A percentile compares a stretch with the other conserved stretches of the same genome.
Evolutionary conservation across 371 early-diverging fungal species (phyloP).

Genomic region (Mortierella sp.): DNA sequence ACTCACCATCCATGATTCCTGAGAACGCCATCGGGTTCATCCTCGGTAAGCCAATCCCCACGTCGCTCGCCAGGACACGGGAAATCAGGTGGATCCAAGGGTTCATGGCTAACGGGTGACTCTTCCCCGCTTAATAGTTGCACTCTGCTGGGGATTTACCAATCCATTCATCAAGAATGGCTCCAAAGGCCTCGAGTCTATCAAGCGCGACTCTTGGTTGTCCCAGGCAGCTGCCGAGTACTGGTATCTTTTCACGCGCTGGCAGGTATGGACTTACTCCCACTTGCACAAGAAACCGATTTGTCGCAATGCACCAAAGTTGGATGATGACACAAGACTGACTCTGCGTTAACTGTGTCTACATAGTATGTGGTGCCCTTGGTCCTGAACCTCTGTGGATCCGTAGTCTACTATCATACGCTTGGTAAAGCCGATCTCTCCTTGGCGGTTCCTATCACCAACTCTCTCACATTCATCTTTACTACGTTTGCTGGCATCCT

Average conservation of each 20-base stretch:
- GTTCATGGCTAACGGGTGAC: neutral
- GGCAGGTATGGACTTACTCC: constrained; percentile 72
- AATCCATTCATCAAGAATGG: constrained; percentile 95
- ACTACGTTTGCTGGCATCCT: constrained; percentile 84
- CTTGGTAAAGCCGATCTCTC: constrained; percentile 90
- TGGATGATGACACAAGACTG: constrained; percentile 1
- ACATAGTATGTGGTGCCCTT: constrained; percentile 86
- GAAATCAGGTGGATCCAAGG: neutral
- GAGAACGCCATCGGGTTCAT: constrained; percentile 54
- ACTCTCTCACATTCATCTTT: constrained; percentile 89
- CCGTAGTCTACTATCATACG: constrained; percentile 90
- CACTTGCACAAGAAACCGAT: no score
- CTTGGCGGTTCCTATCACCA: constrained; percentile 93
- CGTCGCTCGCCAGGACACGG: neutral
- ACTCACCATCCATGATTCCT: constrained; percentile 18
- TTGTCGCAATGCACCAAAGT: no score
- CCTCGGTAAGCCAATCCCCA: constrained; percentile 53
- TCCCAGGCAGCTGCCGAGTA: constrained; percentile 74
- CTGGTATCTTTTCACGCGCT: constrained; percentile 83
- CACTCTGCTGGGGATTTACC: constrained; percentile 95
- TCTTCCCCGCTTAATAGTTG: constrained; percentile 61
- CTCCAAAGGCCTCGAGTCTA: constrained; percentile 78
- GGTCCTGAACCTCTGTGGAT: constrained; percentile 88
- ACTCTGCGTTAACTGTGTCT: neutral
- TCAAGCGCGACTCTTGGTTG: constrained; percentile 66